These are phyloP conservation scores for Fraxinus excelsior DNA, from an alignment of 257 asterid species.

Conservation along the genomic window DNA sequence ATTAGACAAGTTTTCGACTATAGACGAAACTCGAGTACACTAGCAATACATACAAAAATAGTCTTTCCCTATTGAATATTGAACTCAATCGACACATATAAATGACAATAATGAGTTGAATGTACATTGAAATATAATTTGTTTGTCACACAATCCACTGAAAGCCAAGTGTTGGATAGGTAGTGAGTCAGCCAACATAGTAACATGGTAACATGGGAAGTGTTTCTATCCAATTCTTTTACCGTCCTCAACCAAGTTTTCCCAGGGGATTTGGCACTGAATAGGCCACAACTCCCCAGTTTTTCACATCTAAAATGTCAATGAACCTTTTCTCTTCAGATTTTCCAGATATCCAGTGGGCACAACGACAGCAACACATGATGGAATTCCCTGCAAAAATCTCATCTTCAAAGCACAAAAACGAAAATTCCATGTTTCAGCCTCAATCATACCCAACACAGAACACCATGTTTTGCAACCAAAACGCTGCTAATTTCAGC, in stretches of 20 bases:
- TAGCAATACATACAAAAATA: too few relatives aligned
- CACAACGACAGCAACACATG: conserved; percentile 28
- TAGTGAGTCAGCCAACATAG: not conserved
- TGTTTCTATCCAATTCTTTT: not conserved
- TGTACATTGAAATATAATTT: too few relatives aligned
- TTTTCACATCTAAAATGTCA: conserved; percentile 27
- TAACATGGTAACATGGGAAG: not conserved
- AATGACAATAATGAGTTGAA: too few relatives aligned
- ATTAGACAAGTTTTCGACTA: too few relatives aligned
- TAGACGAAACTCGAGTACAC: too few relatives aligned
- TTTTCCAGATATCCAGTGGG: conserved; percentile 32
- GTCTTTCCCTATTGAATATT: too few relatives aligned
- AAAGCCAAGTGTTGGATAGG: not conserved
- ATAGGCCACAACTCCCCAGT: not conserved
- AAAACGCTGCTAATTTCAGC: conserved; percentile 7
- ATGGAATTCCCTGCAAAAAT: conserved; percentile 23
- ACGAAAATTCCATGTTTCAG: not conserved
- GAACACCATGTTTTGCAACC: not conserved
- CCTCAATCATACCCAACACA: not conserved
- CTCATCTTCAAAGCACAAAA: conserved; percentile 20
- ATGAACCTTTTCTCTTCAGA: conserved; percentile 41
- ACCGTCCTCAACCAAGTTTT: too few relatives aligned
- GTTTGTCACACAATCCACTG: not conserved
- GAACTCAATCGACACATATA: too few relatives aligned
- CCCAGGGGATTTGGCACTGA: not conserved